Percentiles rank a stretch among this genome's conserved stretches.
phyloP scores from a whole-genome alignment of 1,139 yeast species.

The Yamadazyma trypodendri region DNA sequence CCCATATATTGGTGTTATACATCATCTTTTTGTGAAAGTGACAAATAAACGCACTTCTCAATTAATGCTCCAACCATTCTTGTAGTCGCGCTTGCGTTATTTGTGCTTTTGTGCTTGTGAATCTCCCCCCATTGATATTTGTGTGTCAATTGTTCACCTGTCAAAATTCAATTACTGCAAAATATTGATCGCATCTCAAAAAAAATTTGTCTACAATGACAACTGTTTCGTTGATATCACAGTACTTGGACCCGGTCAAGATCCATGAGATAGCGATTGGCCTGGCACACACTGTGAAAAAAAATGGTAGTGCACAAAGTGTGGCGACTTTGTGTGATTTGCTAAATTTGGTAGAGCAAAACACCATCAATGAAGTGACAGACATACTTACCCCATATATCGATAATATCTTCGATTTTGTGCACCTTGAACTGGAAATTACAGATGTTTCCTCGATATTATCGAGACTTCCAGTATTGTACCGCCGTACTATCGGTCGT shows the following conservation, averaged over 20 bases:
- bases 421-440: constrained; percentile 12
- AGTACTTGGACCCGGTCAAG: constrained; percentile 27
- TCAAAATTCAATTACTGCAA: constrained; percentile 1
- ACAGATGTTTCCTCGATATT: constrained; percentile 14
- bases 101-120: no score
- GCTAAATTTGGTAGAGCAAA: constrained; percentile 25
- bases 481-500: constrained; percentile 16
- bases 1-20: no score
- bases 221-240: constrained; percentile 20
- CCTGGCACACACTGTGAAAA: constrained; percentile 19
- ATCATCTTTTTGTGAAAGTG: no score
- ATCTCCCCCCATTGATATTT: no score
- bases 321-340: constrained; percentile 31
- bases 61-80: no score
- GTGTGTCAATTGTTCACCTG: no score
- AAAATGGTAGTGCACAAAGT: constrained; percentile 15
- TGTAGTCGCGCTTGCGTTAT: no score
- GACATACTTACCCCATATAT: constrained; percentile 22
- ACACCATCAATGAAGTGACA: constrained; percentile 19
- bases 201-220: constrained; percentile 8
- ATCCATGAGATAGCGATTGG: constrained; percentile 25
- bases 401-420: constrained; percentile 8
- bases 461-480: constrained; percentile 20
- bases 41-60: no score
- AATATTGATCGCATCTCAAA: constrained; percentile 7